phyloP scores from a whole-genome alignment of 371 early-diverging fungal genomes.

The Funneliformis caledonium region DNA sequence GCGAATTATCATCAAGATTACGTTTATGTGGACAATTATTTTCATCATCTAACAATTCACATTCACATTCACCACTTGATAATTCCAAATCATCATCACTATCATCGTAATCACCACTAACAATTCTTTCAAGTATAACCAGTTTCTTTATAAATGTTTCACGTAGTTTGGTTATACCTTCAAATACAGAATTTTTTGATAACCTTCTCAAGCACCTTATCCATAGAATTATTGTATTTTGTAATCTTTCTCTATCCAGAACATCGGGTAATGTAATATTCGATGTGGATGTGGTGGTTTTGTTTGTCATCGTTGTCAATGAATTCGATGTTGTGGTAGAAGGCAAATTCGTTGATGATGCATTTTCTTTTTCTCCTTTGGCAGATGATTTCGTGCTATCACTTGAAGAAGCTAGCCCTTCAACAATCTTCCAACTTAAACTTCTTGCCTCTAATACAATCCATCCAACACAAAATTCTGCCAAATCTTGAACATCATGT shows the following conservation, averaged over 20 bases:
- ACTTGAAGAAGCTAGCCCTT: slow-evolving; percentile 2
- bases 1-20: not conserved
- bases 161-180: slow-evolving; percentile 9
- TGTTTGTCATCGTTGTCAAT: not conserved
- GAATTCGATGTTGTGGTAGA: not conserved
- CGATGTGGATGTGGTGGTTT: not conserved
- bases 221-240: slow-evolving; percentile 16
- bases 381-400: not conserved
- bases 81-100: not conserved
- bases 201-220: slow-evolving; percentile 18
- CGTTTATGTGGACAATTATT: not conserved
- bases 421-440: slow-evolving; percentile 35
- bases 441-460: slow-evolving; percentile 35
- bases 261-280: slow-evolving; percentile 24
- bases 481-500: slow-evolving; percentile 25
- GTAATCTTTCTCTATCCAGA: slow-evolving; percentile 18
- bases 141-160: slow-evolving; percentile 22
- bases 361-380: not conserved
- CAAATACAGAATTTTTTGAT: slow-evolving; percentile 13
- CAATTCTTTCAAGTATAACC: not conserved
- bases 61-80: not conserved
- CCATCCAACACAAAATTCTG: slow-evolving; percentile 41
- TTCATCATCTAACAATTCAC: not conserved
- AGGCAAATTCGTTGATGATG: not conserved
- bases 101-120: slow-evolving; percentile 14